These are phyloP conservation scores for Malassezia psittaci DNA, from an alignment of 1,284 basidiomycete species.

Conservation along the genomic window DNA sequence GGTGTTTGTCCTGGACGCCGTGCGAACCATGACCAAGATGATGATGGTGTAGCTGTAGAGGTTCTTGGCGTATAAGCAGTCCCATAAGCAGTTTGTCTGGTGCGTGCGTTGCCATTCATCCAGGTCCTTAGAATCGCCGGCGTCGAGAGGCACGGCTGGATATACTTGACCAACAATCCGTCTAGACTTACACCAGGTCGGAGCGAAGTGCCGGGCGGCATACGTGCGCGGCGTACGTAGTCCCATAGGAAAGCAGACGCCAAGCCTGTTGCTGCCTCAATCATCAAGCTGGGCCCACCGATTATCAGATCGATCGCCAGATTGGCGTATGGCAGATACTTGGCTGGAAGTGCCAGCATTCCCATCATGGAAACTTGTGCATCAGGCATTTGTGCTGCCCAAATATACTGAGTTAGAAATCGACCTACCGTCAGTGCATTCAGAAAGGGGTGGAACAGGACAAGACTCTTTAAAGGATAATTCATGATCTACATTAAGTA, in stretches of 20 bases:
- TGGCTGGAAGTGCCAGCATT: conserved; percentile 52
- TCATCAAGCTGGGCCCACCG: conserved; percentile 57
- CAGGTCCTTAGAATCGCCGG: not conserved
- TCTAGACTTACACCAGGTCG: not conserved
- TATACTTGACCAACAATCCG: conserved; percentile 1
- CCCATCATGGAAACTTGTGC: conserved; percentile 33
- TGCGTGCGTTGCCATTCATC: not conserved
- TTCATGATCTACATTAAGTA: conserved; percentile 53
- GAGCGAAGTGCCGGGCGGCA: not conserved
- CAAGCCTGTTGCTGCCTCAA: conserved; percentile 59
- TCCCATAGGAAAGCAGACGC: conserved; percentile 10
- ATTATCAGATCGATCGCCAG: conserved; percentile 62
- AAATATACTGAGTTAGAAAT: conserved; percentile 19
- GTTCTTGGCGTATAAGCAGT: not conserved
- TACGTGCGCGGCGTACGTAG: not conserved
- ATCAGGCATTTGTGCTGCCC: conserved; percentile 25
- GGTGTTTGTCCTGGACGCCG: not conserved
- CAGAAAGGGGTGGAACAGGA: conserved; percentile 62
- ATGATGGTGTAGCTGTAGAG: not conserved
- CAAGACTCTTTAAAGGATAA: conserved; percentile 56
- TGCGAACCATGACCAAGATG: not conserved
- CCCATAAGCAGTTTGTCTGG: not conserved
- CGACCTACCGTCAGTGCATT: conserved; percentile 52
- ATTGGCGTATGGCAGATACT: conserved; percentile 62
- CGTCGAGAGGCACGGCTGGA: conserved; percentile 1